Evolutionary conservation across 176 grass and related monocot species (phyloP).

Genomic region (Oryza australiensis): DNA sequence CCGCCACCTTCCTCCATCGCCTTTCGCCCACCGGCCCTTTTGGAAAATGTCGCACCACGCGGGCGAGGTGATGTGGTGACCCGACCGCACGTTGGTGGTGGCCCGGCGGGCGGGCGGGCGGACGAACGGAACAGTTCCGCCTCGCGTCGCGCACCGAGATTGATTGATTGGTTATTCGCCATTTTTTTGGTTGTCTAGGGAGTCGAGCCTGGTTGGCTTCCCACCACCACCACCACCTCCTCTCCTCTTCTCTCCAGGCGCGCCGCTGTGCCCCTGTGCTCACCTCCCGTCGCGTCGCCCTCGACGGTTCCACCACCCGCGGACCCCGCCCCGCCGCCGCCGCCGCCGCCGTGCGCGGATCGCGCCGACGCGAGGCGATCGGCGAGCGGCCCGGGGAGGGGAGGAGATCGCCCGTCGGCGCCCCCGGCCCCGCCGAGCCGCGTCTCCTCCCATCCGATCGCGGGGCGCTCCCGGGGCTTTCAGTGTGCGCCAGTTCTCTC

Average conservation of each 20-base stretch:
- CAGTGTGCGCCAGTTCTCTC: conserved; percentile 5
- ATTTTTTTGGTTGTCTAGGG: conserved; percentile 8
- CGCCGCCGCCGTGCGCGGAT: conserved; percentile 21
- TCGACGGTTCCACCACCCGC: conserved; percentile 8
- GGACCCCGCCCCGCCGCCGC: neutral
- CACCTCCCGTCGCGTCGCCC: conserved; percentile 32
- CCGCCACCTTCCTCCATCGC: conserved; percentile 21
- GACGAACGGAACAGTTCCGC: neutral
- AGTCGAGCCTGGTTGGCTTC: conserved; percentile 39
- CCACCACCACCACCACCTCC: neutral
- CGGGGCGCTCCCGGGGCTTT: neutral
- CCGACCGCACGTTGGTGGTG: conserved; percentile 44
- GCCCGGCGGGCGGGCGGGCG: neutral
- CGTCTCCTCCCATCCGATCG: conserved; percentile 56
- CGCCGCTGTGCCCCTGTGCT: neutral
- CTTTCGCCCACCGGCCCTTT: conserved; percentile 13
- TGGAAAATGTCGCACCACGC: conserved; percentile 29
- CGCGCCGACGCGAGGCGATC: conserved; percentile 40
- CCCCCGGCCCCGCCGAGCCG: conserved; percentile 46
- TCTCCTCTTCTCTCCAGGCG: neutral
- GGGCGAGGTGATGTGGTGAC: conserved; percentile 23
- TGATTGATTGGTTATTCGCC: conserved; percentile 19
- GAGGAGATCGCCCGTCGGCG: conserved; percentile 62
- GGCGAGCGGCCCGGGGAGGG: conserved; percentile 25
- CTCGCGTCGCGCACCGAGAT: conserved; percentile 29